Base-by-base conservation (phyloP, 176 grass and related monocot genomes). In the Stipa capillata region DNA sequence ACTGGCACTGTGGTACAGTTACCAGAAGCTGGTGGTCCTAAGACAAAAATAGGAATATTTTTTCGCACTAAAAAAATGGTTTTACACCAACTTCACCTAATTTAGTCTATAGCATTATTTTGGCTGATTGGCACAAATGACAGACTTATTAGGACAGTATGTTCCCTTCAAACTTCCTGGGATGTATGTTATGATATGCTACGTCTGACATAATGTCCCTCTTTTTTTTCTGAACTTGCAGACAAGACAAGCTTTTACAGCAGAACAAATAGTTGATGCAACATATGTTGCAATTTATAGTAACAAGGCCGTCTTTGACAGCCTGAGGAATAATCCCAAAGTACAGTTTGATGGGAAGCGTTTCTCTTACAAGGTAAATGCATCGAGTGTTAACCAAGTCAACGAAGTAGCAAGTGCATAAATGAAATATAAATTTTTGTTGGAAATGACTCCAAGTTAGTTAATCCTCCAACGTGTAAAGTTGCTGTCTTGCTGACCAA, bases 281-380 rank as follows among this genome's bases (percentile, higher is more conserved):
- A 91, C 86, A 44, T 91, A 88, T 82, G 94, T 97, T 28, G 82
- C 93, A 41, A 80, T 97, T 87, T 36, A 56, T 74, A 83, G 78
- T 28, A 94, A 91, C 72, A 93, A 86, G 78, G 84, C 62, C 17
- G 81, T 97, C 31, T 94, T 87, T 72, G 86, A 97, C 43, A 91
- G 91, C 27, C 50, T 91, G 60, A 89, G 60, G 8, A 91, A 94
- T 57, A 93, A 97, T 58, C 75, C 65, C 34, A 97, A 94, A 85
- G 86, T 90, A 56, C 15, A 79, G 5, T 91, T 93, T 79, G 84
- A 90, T 48, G 91, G 91, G 69, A 89, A 68, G 28, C 74, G 43
- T 72, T 91, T 89, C 64, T 81, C 84, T 41, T 93, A 89, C 82
- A 97, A 97, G 90, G 90, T 93, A 87, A 90, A 57, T 68, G 64